phyloP scores from a whole-genome alignment of 2,329 filamentous ascomycete genomes.

The Phoma sp. region DNA sequence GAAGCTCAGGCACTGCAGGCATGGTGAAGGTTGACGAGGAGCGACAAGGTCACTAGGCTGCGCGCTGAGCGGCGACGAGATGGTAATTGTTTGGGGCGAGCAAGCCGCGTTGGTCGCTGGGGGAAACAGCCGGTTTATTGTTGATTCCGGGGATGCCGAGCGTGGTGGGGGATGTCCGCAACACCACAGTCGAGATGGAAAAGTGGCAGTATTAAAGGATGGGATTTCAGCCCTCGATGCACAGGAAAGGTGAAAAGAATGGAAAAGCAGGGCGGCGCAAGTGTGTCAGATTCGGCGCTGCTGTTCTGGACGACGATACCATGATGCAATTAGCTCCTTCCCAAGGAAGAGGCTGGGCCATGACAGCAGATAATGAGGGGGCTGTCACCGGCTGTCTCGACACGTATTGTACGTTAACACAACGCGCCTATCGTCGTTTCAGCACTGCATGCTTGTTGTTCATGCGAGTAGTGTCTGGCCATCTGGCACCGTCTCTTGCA shows the following conservation, averaged over 20 bases:
- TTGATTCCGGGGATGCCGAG: conserved; percentile 29
- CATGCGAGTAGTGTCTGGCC: background rate
- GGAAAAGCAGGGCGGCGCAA: conserved; percentile 17
- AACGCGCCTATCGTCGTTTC: conserved; percentile 8
- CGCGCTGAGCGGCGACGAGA: conserved; percentile 11
- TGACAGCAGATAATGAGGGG: conserved; percentile 30
- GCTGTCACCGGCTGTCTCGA: conserved; percentile 17
- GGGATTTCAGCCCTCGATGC: conserved; percentile 6
- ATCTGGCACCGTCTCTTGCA: background rate
- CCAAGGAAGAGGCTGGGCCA: conserved; percentile 36
- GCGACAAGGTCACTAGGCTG: conserved; percentile 20
- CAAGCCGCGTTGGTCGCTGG: conserved; percentile 20
- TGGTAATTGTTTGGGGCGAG: conserved; percentile 17
- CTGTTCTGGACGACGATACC: conserved; percentile 23
- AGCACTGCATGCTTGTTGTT: background rate
- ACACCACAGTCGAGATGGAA: conserved; percentile 18
- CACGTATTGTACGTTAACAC: conserved; percentile 17
- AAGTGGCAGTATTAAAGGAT: conserved; percentile 4
- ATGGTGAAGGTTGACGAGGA: conserved; percentile 23
- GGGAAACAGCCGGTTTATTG: conserved; percentile 24
- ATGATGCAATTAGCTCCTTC: conserved; percentile 39
- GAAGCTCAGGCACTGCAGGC: conserved; percentile 35
- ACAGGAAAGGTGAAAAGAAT: conserved; percentile 4
- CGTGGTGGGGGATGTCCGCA: conserved; percentile 25
- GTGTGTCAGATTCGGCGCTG: conserved; percentile 24